Base-by-base conservation (phyloP, 306 rosid genomes). In the Vicia villosa region DNA sequence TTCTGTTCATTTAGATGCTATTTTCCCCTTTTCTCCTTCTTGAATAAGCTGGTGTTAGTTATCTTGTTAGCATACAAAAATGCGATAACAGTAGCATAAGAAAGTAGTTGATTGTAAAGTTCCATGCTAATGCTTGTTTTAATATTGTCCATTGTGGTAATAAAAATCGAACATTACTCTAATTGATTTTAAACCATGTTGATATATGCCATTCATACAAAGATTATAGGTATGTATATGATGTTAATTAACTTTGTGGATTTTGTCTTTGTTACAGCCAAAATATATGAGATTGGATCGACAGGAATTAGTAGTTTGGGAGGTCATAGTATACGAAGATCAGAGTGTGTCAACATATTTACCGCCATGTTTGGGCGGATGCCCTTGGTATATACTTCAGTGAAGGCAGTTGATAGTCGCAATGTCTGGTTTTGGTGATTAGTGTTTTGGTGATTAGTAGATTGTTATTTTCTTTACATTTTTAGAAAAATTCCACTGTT, bases 291-390 rank as follows among this genome's bases (percentile, higher is more conserved):
- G 84, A 89, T 91, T 57, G 99, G 99, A 69, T 90, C 99, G 43
- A 89, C 97, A 26, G 99, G 99, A 68, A 94, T 94, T 72, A 94
- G 99, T 83, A 94, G 97, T 78, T 26, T 87, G 82, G 99, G 97
- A 66, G 97, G 97, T 61, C 99, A 94, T 57, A 89, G 66, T 60
- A 87, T 88, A 52, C 86, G 70, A 80, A 87, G 99, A 87, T 80
- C 88, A 9, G 77, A 87, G 42, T 94, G 99, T 22, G 72, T 94
- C 20, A 83, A 91, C 76, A 83, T 69, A 68, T 94, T 94, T 80
- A 91, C 71, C 4, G 69, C 80, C 3, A 86, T 66, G 73, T 91
- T 41, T 79, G 96, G 96, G 34, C 70, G 76, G 78, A 86, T 91
- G 97, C 97, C 99, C 24, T 79, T 94, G 80, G 74, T 80, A 47